These are phyloP conservation scores for Cytospora piceae DNA, from an alignment of 2,329 filamentous ascomycete species.

Conservation along the genomic window DNA sequence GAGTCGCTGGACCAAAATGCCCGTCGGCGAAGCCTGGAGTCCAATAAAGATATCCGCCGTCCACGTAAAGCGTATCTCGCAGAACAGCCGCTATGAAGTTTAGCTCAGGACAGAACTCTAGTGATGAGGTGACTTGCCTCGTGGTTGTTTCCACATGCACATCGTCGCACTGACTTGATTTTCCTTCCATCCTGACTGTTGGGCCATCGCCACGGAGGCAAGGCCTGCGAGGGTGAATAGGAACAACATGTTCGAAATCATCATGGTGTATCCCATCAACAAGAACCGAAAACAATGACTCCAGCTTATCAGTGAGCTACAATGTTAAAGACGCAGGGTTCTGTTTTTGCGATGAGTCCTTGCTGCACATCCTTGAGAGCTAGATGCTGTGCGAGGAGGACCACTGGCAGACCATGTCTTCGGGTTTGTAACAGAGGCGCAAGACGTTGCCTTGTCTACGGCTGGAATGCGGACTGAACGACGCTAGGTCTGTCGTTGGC, in stretches of 20 bases:
- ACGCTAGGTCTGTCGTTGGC: conserved; percentile 7
- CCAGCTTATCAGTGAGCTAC: conserved; percentile 15
- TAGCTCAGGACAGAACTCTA: conserved; percentile 28
- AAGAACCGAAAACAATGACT: not conserved
- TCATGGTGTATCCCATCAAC: conserved; percentile 36
- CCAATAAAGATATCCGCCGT: conserved; percentile 65
- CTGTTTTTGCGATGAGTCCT: not conserved
- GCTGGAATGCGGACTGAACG: conserved; percentile 11
- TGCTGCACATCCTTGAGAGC: conserved; percentile 10
- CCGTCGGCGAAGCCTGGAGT: conserved; percentile 53
- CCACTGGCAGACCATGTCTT: conserved; percentile 14
- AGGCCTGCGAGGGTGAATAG: conserved; percentile 37
- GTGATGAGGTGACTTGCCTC: conserved; percentile 41
- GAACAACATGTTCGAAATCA: conserved; percentile 35
- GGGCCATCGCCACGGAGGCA: conserved; percentile 42
- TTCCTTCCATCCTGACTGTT: conserved; percentile 52
- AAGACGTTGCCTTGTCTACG: conserved; percentile 9
- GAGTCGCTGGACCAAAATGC: conserved; percentile 33
- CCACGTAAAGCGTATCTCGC: conserved; percentile 66
- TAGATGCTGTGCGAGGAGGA: not conserved
- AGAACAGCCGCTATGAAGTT: conserved; percentile 55
- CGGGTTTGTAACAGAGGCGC: not conserved
- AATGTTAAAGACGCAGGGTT: not conserved
- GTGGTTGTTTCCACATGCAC: conserved; percentile 58
- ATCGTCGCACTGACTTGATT: conserved; percentile 61